A percentile compares a stretch with the other conserved stretches of the same genome.
These are phyloP conservation scores for Cercophora scortea DNA, from an alignment of 495 filamentous ascomycete genomes.

Conservation along the genomic window DNA sequence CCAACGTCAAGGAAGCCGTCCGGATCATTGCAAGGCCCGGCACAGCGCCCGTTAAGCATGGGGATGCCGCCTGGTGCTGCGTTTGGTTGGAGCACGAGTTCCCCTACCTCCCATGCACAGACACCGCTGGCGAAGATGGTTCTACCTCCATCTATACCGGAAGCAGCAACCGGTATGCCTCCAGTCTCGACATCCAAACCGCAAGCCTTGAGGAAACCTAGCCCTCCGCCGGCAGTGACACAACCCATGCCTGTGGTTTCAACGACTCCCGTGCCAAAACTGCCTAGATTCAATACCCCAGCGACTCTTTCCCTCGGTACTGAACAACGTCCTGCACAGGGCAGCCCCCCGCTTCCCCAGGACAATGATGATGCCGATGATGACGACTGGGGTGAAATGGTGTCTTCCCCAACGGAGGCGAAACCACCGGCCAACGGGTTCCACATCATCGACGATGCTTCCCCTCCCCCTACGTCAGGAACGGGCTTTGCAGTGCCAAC, in stretches of 20 bases:
- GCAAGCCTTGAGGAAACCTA: neutral
- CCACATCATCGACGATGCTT: constrained; percentile 5
- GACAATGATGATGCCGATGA: constrained; percentile 26
- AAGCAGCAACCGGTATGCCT: neutral
- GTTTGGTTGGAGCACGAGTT: constrained; percentile 29
- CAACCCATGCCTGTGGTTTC: too few relatives aligned
- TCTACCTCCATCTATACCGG: neutral
- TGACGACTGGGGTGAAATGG: constrained; percentile 50
- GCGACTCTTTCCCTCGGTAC: too few relatives aligned
- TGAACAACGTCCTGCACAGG: too few relatives aligned
- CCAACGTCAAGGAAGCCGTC: constrained; percentile 2
- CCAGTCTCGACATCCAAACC: neutral
- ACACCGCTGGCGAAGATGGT: neutral
- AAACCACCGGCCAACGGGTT: constrained; percentile 5
- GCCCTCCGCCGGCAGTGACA: too few relatives aligned
- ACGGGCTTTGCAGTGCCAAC: neutral
- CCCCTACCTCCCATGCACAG: constrained; percentile 2
- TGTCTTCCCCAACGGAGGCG: constrained; percentile 33
- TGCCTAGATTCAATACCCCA: too few relatives aligned
- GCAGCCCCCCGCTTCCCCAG: neutral
- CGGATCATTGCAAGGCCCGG: constrained; percentile 1
- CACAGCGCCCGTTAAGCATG: constrained; percentile 13
- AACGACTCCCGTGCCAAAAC: too few relatives aligned
- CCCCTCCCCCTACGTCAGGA: neutral
- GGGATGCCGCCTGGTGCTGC: constrained; percentile 15